Percentiles rank a stretch among this genome's conserved stretches.
Evolutionary conservation across 805 yeast genomes (phyloP).

Genomic region (Saturnispora ahearnii): DNA sequence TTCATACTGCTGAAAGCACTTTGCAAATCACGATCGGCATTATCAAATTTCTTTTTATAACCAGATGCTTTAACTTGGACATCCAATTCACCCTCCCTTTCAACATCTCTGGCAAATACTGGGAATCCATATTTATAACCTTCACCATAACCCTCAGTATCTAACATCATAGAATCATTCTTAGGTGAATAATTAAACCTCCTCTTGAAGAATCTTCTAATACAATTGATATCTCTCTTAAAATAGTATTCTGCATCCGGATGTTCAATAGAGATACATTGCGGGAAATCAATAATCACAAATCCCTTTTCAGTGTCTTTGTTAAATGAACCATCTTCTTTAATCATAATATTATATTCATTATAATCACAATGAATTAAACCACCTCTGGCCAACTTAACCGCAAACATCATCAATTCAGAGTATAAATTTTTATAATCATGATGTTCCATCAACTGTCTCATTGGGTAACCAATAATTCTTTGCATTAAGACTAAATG

Average conservation of each 20-base stretch:
- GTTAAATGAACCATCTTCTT: conserved; percentile 44
- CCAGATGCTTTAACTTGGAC: conserved; percentile 91
- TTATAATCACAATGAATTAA: conserved; percentile 95
- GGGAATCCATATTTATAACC: conserved; percentile 76
- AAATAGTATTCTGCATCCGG: conserved; percentile 81
- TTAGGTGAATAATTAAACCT: conserved; percentile 68
- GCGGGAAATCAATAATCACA: conserved; percentile 96
- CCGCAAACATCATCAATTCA: conserved; percentile 79
- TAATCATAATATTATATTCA: conserved; percentile 88
- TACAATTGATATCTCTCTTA: conserved; percentile 88
- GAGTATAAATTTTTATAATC: conserved; percentile 68
- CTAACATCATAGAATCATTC: conserved; percentile 59
- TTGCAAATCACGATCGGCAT: conserved; percentile 58
- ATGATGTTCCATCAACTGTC: conserved; percentile 62
- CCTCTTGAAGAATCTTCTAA: conserved; percentile 70
- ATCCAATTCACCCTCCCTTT: conserved; percentile 63
- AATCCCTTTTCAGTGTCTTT: conserved; percentile 53
- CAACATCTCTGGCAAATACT: conserved; percentile 64
- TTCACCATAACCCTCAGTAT: conserved; percentile 72
- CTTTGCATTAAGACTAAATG: conserved; percentile 92
- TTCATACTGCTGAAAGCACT: conserved; percentile 47
- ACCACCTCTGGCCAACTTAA: conserved; percentile 77
- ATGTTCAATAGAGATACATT: conserved; percentile 90
- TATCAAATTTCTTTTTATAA: conserved; percentile 36
- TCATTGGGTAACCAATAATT: conserved; percentile 85